These are phyloP conservation scores for Heritiera littoralis DNA, from an alignment of 345 rosid genomes.

Conservation along the genomic window DNA sequence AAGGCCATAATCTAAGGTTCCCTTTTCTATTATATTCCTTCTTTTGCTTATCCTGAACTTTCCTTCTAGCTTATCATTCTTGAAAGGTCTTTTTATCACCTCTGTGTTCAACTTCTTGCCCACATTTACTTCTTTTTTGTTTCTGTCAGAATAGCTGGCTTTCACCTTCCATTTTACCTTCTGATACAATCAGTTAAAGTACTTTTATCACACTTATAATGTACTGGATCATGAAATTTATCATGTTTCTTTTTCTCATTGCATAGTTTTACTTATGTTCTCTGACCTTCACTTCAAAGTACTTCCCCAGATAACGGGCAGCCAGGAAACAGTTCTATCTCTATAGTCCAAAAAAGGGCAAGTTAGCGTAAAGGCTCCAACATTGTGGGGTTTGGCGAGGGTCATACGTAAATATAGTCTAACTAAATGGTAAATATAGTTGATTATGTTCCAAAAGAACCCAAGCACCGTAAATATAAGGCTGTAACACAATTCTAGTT, in stretches of 20 bases:
- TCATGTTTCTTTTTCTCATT: not conserved
- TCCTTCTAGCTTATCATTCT: conserved; percentile 8
- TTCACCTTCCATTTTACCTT: not conserved
- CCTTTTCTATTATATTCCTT: not conserved
- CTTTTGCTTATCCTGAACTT: not conserved
- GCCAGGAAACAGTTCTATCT: not conserved
- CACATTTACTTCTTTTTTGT: not conserved
- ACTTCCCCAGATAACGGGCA: not conserved
- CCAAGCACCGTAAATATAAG: not conserved
- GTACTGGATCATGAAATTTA: not conserved
- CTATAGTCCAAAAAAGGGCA: too few species aligned
- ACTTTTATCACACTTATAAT: too few species aligned
- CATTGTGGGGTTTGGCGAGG: too few species aligned
- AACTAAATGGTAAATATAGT: too few species aligned
- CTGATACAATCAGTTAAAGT: not conserved
- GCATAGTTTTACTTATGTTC: not conserved
- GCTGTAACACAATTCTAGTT: not conserved
- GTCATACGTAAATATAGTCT: too few species aligned
- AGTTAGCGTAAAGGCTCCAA: too few species aligned
- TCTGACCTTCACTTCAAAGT: not conserved
- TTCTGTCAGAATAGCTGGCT: not conserved
- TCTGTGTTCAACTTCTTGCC: conserved; percentile 5
- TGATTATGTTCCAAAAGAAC: not conserved
- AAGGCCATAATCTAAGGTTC: not conserved
- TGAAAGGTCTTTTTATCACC: not conserved